Evolutionary conservation across 1,284 basidiomycete species (phyloP).

Genomic region (Naganishia albida): DNA sequence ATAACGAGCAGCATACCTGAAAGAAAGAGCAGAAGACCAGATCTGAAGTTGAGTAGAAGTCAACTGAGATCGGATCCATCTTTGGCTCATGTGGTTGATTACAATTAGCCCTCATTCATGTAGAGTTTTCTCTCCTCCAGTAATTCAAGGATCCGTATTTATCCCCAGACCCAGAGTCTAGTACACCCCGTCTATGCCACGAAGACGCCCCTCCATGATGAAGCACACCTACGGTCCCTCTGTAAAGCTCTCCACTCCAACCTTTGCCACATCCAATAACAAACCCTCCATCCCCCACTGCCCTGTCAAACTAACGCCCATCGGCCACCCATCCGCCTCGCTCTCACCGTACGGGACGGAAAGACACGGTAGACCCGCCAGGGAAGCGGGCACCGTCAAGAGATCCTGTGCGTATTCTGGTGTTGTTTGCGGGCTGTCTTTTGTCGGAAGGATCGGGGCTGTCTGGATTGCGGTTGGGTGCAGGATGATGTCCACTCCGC

Average conservation of each 20-base stretch:
- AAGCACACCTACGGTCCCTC: no score
- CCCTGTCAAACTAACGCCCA: constrained; percentile 80
- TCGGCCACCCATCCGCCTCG: constrained; percentile 69
- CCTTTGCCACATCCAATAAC: constrained; percentile 63
- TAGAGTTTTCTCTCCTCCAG: neutral
- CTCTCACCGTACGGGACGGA: constrained; percentile 65
- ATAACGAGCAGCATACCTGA: no score
- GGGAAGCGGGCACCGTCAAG: constrained; percentile 84
- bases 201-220: no score
- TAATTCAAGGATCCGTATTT: no score
- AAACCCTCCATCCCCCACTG: constrained; percentile 85
- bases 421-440: constrained; percentile 39
- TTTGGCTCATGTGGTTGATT: no score
- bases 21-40: no score
- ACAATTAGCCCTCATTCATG: no score
- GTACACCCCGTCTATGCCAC: no score
- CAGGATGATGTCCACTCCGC: constrained; percentile 72
- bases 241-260: constrained; percentile 49
- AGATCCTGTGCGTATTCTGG: constrained; percentile 82
- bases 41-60: no score
- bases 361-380: constrained; percentile 83
- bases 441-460: constrained; percentile 62
- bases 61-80: no score
- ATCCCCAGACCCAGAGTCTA: no score
- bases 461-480: constrained; percentile 81